Base-by-base conservation (phyloP, 2,329 filamentous ascomycete species). In the Aphanocladium album region DNA sequence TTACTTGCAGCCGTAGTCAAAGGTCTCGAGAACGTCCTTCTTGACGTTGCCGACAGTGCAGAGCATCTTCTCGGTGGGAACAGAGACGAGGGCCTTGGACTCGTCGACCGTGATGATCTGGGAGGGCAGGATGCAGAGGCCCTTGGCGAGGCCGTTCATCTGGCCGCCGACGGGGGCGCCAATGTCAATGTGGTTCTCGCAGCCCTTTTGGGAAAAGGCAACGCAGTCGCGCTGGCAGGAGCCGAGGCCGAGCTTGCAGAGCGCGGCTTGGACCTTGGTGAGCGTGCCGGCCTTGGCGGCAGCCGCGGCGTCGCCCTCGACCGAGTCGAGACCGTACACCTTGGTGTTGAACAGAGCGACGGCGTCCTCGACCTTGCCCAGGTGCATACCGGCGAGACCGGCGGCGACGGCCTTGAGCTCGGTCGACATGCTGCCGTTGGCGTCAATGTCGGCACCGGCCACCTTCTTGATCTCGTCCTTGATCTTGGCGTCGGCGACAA, bases 271-370 rank as follows among this genome's bases (percentile, higher is more conserved):
- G 53, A 72, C 19, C 19, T 63, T 61, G 52, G 66, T 65, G 35
- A 73, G 50, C 41, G 72, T 56, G 5, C 69, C 68, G 46, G 62
- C 62, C 56, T 63, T 54, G 25, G 73, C 61, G n/a, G 60, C 66
- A 19, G 66, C 68, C 53, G 19, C 16, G 51, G 35, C 17, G 21
- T 41, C 35, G 35, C 11, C 37, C 25, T 53, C 27, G 45, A 56
- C 17, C 17, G 25, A 11, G 23, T 45, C 66, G 46, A 72, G 69
- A 53, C 73, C 73, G 53, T 71, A 71, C 57, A 63, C 56, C 57
- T 70, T 61, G 49, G 73, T 75, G 70, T 76, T 76, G 71, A 76
- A 76, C 63, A 74, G 70, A 17, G 68, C 63, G 30, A 72, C 70
- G 27, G 73, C 73, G 30, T 74, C 69, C 27, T 63, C 57, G n/a